phyloP scores from a whole-genome alignment of 768 basidiomycete genomes.

The Pisolithus tinctorius region DNA sequence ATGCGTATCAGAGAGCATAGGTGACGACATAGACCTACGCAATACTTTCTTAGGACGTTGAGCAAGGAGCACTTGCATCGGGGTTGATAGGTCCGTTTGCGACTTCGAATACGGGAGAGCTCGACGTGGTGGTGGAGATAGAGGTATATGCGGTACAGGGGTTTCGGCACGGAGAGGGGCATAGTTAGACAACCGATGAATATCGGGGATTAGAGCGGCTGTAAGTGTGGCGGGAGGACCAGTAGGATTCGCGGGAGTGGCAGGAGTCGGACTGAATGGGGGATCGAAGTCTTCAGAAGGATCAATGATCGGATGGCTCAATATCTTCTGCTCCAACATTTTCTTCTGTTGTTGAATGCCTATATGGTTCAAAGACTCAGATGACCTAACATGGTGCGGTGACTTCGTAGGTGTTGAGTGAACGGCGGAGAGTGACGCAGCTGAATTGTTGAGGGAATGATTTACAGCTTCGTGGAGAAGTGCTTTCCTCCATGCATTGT shows the following conservation, averaged over 20 bases:
- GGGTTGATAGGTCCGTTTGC: conserved; percentile 42
- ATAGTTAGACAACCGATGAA: conserved; percentile 34
- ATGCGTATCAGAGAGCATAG: conserved; percentile 41
- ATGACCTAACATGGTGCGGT: conserved; percentile 14
- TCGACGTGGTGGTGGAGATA: conserved; percentile 59
- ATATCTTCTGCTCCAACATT: conserved; percentile 37
- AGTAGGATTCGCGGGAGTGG: conserved; percentile 4
- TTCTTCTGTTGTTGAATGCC: conserved; percentile 19
- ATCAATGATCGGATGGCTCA: conserved; percentile 34
- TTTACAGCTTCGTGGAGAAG: conserved; percentile 74
- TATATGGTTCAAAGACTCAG: conserved; percentile 18
- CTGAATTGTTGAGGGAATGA: conserved; percentile 58
- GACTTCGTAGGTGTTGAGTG: conserved; percentile 33
- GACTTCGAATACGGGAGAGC: conserved; percentile 48
- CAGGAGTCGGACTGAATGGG: conserved; percentile 11
- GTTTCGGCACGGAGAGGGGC: conserved; percentile 58
- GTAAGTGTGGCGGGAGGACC: conserved; percentile 12
- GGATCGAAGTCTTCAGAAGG: conserved; percentile 26
- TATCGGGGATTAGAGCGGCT: conserved; percentile 23
- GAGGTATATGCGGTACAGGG: conserved; percentile 54
- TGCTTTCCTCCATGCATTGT: conserved; percentile 71
- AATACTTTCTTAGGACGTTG: conserved; percentile 22
- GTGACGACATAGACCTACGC: conserved; percentile 49
- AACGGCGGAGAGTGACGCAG: conserved; percentile 22
- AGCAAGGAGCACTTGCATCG: background rate